A percentile compares a stretch with the other conserved stretches of the same genome.
phyloP scores from a whole-genome alignment of 164 flowering plant species.

The Chimonanthus praecox region DNA sequence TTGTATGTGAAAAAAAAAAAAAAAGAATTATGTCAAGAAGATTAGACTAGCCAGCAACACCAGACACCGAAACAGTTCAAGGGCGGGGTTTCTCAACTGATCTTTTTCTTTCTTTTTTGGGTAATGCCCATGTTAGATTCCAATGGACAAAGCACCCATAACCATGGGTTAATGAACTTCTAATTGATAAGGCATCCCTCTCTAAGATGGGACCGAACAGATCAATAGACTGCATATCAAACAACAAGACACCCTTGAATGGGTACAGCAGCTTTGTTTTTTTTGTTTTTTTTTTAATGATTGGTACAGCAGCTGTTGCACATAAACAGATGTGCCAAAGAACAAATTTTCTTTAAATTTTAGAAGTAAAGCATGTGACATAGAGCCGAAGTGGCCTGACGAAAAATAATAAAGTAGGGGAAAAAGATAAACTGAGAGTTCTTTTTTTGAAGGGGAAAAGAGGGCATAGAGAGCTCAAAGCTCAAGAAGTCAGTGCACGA shows the following conservation, averaged over 20 bases:
- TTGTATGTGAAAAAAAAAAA: too few species aligned
- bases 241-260: background rate
- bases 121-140: too few species aligned
- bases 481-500: constrained; percentile 11
- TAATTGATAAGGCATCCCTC: too few species aligned
- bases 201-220: too few species aligned
- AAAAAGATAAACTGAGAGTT: background rate
- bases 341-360: background rate
- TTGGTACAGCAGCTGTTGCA: background rate
- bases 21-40: too few species aligned
- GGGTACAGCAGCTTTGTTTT: background rate
- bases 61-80: too few species aligned
- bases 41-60: too few species aligned
- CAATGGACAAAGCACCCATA: too few species aligned
- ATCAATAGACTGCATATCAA: background rate
- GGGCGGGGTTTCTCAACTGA: too few species aligned
- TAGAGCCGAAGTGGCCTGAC: background rate
- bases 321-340: background rate
- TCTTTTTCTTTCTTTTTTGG: too few species aligned
- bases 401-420: background rate
- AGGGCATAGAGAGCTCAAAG: constrained; percentile 5
- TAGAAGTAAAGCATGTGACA: background rate
- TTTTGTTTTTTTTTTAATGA: too few species aligned
- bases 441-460: background rate
- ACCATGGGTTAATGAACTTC: too few species aligned